Evolutionary conservation across 768 basidiomycete genomes (phyloP), one percentile per base, ranked within the genome.

Genomic region (Pseudohyphozyma bogoriensis): DNA sequence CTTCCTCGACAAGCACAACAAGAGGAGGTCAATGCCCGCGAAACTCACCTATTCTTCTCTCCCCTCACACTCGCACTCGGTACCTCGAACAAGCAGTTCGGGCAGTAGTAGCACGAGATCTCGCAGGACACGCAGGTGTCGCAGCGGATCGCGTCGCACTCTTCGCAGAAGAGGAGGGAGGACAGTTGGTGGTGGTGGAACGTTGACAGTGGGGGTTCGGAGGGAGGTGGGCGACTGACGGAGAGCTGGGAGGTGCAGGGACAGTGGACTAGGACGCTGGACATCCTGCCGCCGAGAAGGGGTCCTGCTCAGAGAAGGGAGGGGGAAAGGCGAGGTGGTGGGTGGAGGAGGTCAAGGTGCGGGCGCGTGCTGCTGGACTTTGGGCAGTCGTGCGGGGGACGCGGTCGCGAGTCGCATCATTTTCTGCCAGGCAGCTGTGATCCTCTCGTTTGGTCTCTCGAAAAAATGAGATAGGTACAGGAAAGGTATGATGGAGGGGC

Each of bases 31-130:
- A 0, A 49, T 16, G 36, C 24, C 49, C 16, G 4, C 52, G 35
- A 4, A 24, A 63, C 75, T 67, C 64, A 88, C 93, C 92, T 81
- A 71, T 95, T 96, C 80, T 91, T 93, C 75, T 99, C 95, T 16
- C 87, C 90, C 56, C 95, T 80, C n/a, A 99, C 95, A 69, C 90
- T 95, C 3, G 95, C 95, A 72, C 86, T 90, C 1, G 95, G 93
- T 15, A 99, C 95, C 72, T 99, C 95, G 73, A 97, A 99, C 22
- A 96, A 79, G 73, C 95, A 99, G 73, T 93, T 92, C 35, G 95
- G 95, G 72, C 95, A 99, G 74, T 89, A 96, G 73, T 97, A 99
- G 45, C 88, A 89, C 72, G 89, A 87, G 72, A 97, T 87, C 81
- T 99, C 95, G 46, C 89, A 78, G 11, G 84, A 80, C 3, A 93